A percentile compares a stretch with the other conserved stretches of the same genome.
These are phyloP conservation scores for Yamadazyma siamensis DNA, from an alignment of 1,139 yeast species.

Conservation along the genomic window DNA sequence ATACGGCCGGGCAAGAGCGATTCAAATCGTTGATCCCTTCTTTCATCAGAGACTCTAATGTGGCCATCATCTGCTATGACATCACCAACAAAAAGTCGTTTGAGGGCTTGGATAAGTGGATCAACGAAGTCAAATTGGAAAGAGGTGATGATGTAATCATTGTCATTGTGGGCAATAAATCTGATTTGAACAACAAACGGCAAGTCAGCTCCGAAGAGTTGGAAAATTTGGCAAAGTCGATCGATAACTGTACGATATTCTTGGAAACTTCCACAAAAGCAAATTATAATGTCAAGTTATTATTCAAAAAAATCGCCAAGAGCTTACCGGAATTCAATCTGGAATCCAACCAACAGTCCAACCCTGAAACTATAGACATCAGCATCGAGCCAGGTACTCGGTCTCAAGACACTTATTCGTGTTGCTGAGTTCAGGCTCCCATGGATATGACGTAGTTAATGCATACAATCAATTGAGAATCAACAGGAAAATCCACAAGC, in stretches of 20 bases:
- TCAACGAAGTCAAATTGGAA: conserved; percentile 61
- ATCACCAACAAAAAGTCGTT: conserved; percentile 83
- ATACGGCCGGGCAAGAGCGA: conserved; percentile 65
- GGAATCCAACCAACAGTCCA: conserved; percentile 35
- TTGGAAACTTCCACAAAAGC: conserved; percentile 95
- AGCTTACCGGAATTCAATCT: conserved; percentile 73
- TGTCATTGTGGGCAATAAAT: conserved; percentile 43
- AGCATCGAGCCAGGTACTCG: conserved; percentile 29
- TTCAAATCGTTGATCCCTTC: conserved; percentile 68
- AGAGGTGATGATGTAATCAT: conserved; percentile 66
- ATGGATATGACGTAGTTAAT: too few species aligned
- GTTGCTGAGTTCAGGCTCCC: too few species aligned
- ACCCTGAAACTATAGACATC: conserved; percentile 42
- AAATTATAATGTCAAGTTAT: conserved; percentile 85
- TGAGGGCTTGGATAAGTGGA: conserved; percentile 58
- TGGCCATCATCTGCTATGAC: conserved; percentile 93
- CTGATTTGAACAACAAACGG: conserved; percentile 73
- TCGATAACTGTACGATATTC: conserved; percentile 69
- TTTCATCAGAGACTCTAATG: conserved; percentile 93
- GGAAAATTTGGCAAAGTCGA: conserved; percentile 48
- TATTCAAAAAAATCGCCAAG: conserved; percentile 88
- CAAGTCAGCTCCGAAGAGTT: conserved; percentile 82
- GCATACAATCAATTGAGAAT: too few species aligned
- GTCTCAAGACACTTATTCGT: too few species aligned
- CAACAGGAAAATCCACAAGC: too few species aligned